Base-by-base conservation (phyloP, 192 early-diverging fungal species). In the Coemansia sp. region DNA sequence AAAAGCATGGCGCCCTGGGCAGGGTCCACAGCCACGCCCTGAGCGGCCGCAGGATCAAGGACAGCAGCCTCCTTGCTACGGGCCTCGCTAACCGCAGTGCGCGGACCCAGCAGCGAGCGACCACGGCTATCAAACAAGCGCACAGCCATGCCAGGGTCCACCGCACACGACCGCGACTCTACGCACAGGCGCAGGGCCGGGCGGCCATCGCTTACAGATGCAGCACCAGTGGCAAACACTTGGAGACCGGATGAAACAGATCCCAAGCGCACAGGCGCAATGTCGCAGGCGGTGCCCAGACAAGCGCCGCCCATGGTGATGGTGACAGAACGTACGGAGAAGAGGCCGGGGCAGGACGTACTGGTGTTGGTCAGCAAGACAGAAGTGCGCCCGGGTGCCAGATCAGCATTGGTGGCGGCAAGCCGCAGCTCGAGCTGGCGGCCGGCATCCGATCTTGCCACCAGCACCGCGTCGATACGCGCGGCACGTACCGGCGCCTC, bases 291-390 rank as follows among this genome's bases (percentile, higher is more conserved):
- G 2, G 61, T 45, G 12, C 18, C 3, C 2, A 63, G 41, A 22
- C n/a, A 8, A 3, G 61, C 28, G 39, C 28, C n/a, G 11, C 73
- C 76, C 4, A 84, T 55, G 9, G 9, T 15, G 33, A 84, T 41
- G 18, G 33, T 15, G 15, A 76, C 73, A 1, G 70, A 41, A 1
- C 62, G 48, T 41, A 84, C 65, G 4, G 56, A 58, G 22, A 79
- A 73, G 5, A 55, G 68, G 7, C 76, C 81, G 2, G 76, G 45
- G 38, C 76, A 78, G 59, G 81, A 78, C n/a, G 69, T 63, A 3
- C 61, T 32, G 36, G 71, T 67, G 22, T 66, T 69, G 0, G 64
- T 68, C 63, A 83, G 64, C 14, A 34, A 34, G 22, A 78, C 64
- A 0, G 32, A 6, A 18, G 48, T 71, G 3, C 18, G 22, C 4